Conservation (phyloP, 768 basidiomycete genomes). For the Russula sp. region DNA sequence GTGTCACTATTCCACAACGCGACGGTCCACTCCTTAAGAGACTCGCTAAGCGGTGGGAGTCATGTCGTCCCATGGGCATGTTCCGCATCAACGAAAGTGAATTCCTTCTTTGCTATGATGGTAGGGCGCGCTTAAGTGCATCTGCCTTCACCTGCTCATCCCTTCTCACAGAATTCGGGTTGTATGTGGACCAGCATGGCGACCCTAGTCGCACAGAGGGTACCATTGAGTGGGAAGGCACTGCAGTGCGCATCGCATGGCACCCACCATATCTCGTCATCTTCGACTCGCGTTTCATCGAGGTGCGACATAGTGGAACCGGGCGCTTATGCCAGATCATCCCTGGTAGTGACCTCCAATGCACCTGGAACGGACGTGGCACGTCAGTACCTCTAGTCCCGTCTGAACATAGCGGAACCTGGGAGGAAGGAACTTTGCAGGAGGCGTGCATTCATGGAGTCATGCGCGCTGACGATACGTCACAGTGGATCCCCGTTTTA, state of each 20-base stretch:
- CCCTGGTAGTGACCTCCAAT: slow-evolving; percentile 70
- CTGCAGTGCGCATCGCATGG: slow-evolving; percentile 80
- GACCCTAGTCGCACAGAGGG: slow-evolving; percentile 63
- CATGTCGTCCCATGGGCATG: slow-evolving; percentile 80
- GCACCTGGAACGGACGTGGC: slow-evolving; percentile 84
- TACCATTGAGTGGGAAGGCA: slow-evolving; percentile 93
- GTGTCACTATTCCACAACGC: slow-evolving; percentile 80
- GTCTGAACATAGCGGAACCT: slow-evolving; percentile 40
- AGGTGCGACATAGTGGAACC: slow-evolving; percentile 76
- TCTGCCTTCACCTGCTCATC: background rate
- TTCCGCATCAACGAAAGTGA: slow-evolving; percentile 83
- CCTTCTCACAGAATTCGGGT: slow-evolving; percentile 63
- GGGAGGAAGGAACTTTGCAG: slow-evolving; percentile 47
- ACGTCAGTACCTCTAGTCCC: slow-evolving; percentile 27
- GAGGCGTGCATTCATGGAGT: slow-evolving; percentile 85
- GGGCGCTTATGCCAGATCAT: slow-evolving; percentile 79
- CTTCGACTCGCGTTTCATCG: slow-evolving; percentile 86
- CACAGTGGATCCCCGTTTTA: slow-evolving; percentile 25
- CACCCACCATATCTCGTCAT: slow-evolving; percentile 84
- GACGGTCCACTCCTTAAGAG: slow-evolving; percentile 61
- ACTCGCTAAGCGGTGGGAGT: slow-evolving; percentile 73
- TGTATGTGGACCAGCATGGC: slow-evolving; percentile 91
- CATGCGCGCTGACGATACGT: slow-evolving; percentile 50
- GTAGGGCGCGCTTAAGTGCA: slow-evolving; percentile 32
- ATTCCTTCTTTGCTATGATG: slow-evolving; percentile 85